Conservation (phyloP, 2,329 filamentous ascomycete species). For the Triangularia verruculosa region DNA sequence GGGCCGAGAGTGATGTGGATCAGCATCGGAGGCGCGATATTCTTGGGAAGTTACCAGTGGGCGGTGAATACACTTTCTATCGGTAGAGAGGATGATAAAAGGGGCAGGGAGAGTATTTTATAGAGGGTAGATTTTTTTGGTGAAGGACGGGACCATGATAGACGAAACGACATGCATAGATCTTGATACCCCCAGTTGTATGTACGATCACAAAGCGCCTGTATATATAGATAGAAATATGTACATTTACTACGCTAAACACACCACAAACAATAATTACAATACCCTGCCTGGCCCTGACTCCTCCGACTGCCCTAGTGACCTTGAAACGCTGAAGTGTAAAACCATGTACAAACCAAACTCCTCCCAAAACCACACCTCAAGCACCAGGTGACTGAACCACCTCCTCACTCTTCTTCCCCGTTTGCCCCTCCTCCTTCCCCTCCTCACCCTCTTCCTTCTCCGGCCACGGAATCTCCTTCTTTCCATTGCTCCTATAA, state of each 20-base stretch:
- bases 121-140: background rate
- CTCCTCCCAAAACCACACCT: background rate
- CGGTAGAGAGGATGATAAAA: background rate
- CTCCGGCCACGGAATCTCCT: slow-evolving; percentile 49
- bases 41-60: slow-evolving; percentile 91
- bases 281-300: background rate
- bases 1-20: slow-evolving; percentile 93
- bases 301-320: background rate
- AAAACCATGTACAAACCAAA: background rate
- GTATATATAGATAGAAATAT: slow-evolving; percentile 10
- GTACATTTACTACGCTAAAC: slow-evolving; percentile 15
- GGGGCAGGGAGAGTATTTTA: background rate
- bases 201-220: background rate
- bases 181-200: background rate
- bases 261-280: slow-evolving; percentile 1
- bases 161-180: background rate
- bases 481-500: slow-evolving; percentile 90
- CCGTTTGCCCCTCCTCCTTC: background rate
- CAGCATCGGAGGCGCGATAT: slow-evolving; percentile 88
- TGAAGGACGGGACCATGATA: background rate
- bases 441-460: slow-evolving; percentile 16
- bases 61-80: slow-evolving; percentile 66
- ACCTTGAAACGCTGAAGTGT: background rate
- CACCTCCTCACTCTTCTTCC: background rate
- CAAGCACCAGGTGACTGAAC: slow-evolving; percentile 8